A percentile compares a stretch with the other conserved stretches of the same genome.
These are phyloP conservation scores for Paralagenidium karlingii DNA, from an alignment of 352 stramenopile genomes.

Conservation along the genomic window DNA sequence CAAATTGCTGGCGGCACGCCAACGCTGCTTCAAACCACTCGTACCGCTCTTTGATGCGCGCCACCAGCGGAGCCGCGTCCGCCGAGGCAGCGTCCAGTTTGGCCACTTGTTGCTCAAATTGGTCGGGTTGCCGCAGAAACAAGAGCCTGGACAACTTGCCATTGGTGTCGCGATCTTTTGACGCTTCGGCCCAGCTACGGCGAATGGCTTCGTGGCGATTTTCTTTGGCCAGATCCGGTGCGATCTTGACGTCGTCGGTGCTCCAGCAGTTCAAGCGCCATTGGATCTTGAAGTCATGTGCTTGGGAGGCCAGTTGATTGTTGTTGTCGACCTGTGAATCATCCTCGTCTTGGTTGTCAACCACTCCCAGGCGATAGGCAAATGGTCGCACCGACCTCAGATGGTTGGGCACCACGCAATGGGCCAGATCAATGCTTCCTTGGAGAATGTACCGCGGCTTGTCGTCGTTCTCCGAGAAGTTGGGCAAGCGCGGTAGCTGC, in stretches of 20 bases:
- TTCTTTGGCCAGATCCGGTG: constrained; percentile 40
- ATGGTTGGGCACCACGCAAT: constrained; percentile 25
- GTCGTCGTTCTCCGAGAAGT: constrained; percentile 4
- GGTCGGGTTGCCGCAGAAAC: constrained; percentile 25
- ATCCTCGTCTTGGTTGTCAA: background rate
- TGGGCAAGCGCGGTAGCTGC: constrained; percentile 28
- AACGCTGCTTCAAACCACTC: constrained; percentile 20
- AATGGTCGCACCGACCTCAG: constrained; percentile 51
- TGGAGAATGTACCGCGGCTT: constrained; percentile 44
- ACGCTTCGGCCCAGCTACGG: constrained; percentile 30
- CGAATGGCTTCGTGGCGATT: constrained; percentile 34
- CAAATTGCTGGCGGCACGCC: constrained; percentile 7
- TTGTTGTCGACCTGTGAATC: constrained; percentile 1
- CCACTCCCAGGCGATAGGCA: constrained; percentile 8
- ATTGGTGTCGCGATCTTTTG: constrained; percentile 39
- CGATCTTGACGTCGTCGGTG: constrained; percentile 41
- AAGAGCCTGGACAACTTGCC: constrained; percentile 32
- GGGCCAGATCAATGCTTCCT: constrained; percentile 33
- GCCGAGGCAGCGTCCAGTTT: no score
- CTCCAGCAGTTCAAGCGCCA: constrained; percentile 55
- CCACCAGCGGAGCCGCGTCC: no score
- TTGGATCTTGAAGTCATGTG: constrained; percentile 8
- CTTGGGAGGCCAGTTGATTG: constrained; percentile 1
- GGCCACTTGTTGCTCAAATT: constrained; percentile 29
- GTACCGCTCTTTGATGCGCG: constrained; percentile 18